Conservation (phyloP, 1,139 yeast species). For the Pichia sp. region DNA sequence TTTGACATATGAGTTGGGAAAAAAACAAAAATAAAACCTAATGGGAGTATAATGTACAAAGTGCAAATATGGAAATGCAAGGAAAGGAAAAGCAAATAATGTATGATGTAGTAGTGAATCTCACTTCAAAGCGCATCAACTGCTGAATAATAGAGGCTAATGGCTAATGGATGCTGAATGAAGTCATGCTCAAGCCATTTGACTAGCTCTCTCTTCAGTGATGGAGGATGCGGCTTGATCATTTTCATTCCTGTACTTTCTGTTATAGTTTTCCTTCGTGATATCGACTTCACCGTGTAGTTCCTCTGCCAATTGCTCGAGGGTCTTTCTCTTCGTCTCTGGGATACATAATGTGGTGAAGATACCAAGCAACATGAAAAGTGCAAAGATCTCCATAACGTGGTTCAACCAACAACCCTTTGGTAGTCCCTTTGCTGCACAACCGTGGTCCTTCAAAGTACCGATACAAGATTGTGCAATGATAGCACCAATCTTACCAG, state of each 20-base stretch:
- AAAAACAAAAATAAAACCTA: too few species aligned
- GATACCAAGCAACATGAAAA: slow-evolving; percentile 80
- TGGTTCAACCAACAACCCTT: slow-evolving; percentile 78
- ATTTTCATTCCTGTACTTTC: not conserved
- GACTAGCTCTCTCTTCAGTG: slow-evolving; percentile 2
- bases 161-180: too few species aligned
- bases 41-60: too few species aligned
- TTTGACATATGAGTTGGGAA: too few species aligned
- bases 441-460: slow-evolving; percentile 72
- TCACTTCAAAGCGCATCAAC: too few species aligned
- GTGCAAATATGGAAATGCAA: too few species aligned
- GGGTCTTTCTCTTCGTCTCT: slow-evolving; percentile 84
- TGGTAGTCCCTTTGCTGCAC: slow-evolving; percentile 43
- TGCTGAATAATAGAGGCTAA: too few species aligned
- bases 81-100: too few species aligned
- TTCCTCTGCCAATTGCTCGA: slow-evolving; percentile 72
- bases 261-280: slow-evolving; percentile 13
- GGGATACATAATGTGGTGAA: slow-evolving; percentile 62
- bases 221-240: slow-evolving; percentile 6
- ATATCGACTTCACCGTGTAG: slow-evolving; percentile 68
- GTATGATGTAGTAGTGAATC: too few species aligned
- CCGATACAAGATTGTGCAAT: slow-evolving; percentile 91
- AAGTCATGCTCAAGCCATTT: slow-evolving; percentile 7
- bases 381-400: slow-evolving; percentile 88
- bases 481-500: slow-evolving; percentile 95